Evolutionary conservation across 2,329 filamentous ascomycete genomes (phyloP).

Genomic region (Fonsecaea erecta): DNA sequence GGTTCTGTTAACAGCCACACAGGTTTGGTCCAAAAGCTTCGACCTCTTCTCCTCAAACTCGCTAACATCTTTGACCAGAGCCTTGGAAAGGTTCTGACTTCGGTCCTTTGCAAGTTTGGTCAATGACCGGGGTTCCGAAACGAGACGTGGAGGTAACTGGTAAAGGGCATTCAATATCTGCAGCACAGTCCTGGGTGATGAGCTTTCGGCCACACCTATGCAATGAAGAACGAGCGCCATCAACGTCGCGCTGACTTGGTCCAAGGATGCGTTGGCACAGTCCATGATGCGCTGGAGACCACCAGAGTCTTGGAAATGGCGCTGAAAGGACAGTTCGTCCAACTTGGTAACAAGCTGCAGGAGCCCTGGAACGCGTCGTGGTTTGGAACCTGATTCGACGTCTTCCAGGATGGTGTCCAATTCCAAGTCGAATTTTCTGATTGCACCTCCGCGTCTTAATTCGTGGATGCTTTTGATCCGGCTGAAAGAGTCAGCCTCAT

Average conservation of each 20-base stretch:
- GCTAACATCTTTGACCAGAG: conserved; percentile 27
- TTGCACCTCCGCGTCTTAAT: conserved; percentile 62
- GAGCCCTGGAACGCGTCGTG: conserved; percentile 55
- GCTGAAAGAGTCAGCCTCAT: conserved; percentile 45
- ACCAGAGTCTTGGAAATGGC: conserved; percentile 72
- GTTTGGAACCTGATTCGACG: conserved; percentile 56
- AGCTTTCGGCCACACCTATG: conserved; percentile 22
- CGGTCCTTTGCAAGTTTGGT: conserved; percentile 32
- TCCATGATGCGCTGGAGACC: conserved; percentile 71
- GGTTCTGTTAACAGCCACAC: conserved; percentile 10
- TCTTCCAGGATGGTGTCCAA: conserved; percentile 64
- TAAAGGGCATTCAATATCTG: conserved; percentile 26
- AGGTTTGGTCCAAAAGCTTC: conserved; percentile 1
- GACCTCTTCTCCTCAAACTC: conserved; percentile 28
- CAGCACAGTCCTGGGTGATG: conserved; percentile 22
- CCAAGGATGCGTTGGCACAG: conserved; percentile 63
- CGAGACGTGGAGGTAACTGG: conserved; percentile 24
- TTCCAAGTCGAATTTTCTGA: conserved; percentile 61
- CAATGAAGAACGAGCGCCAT: conserved; percentile 29
- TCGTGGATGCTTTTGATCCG: conserved; percentile 65
- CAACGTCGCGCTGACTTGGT: conserved; percentile 46
- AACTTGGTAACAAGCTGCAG: conserved; percentile 62
- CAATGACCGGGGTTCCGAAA: conserved; percentile 24
- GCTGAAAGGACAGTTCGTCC: conserved; percentile 46
- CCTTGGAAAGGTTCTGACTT: conserved; percentile 35